A percentile compares a stretch with the other conserved stretches of the same genome.
phyloP scores from a whole-genome alignment of 306 rosid genomes.

The Sophora flavescens region DNA sequence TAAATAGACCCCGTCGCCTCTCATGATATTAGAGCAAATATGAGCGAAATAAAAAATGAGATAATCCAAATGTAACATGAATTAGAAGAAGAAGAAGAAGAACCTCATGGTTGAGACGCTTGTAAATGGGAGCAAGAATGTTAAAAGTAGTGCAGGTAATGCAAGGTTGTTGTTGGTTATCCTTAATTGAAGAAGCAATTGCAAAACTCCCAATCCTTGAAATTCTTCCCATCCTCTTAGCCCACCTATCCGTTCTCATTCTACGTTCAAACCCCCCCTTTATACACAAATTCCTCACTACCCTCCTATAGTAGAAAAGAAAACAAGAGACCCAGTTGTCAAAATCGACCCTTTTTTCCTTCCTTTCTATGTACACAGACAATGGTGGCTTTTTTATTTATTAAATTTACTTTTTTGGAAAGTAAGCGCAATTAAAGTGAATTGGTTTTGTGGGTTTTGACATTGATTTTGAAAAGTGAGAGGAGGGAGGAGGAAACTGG shows the following conservation, averaged over 20 bases:
- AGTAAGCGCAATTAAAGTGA: background rate
- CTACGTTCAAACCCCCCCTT: constrained; percentile 36
- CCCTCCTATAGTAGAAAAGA: background rate
- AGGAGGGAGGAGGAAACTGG: background rate
- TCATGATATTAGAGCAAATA: too few species aligned
- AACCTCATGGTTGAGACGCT: constrained; percentile 81
- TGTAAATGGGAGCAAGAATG: constrained; percentile 98
- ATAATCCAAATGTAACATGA: background rate
- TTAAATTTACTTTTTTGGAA: background rate
- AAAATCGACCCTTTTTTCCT: background rate
- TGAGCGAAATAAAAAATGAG: too few species aligned
- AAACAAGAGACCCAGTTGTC: background rate
- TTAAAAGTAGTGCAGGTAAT: constrained; percentile 95
- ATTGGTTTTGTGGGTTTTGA: background rate
- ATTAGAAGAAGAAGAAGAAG: background rate
- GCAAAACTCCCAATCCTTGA: constrained; percentile 85
- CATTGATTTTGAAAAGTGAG: background rate
- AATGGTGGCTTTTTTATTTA: background rate
- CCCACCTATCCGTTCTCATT: constrained; percentile 60
- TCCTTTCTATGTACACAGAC: background rate
- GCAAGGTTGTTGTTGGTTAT: constrained; percentile 74
- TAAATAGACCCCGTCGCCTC: too few species aligned
- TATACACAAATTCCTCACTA: constrained; percentile 8
- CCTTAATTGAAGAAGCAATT: constrained; percentile 75
- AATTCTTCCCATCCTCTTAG: constrained; percentile 74